Base-by-base conservation (phyloP, 805 yeast genomes). In the Scheffersomyces lignosus region DNA sequence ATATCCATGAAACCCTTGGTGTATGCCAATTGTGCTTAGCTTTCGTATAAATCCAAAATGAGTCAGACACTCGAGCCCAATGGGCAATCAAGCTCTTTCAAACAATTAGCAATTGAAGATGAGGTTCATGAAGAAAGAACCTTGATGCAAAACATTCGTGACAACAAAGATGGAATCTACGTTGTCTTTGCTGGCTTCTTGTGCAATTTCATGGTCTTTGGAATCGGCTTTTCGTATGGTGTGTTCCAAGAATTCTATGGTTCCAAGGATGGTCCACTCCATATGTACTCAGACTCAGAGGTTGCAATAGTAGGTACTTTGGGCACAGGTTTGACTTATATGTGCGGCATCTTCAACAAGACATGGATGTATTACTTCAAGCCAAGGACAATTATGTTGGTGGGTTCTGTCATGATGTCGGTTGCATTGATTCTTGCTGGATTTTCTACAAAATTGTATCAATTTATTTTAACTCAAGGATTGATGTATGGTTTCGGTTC, bases 171-270 rank as follows among this genome's bases (percentile, higher is more conserved):
- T 29, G 54, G 55, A 0, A 33, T 50, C n/a, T 30, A 8, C 5
- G 37, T 40, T 4, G 39, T 51, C 3, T 18, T 41, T 8, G 41
- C 56, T 6, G 58, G 58, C 8, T 51, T 53, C 31, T 16, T 49
- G 3, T 44, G 51, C 26, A 61, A 62, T 31, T 64, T 61, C 39
- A 47, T 58, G 38, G 64, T 64, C 3, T 62, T 65, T 41, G 71
- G 70, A 1, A 51, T 62, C 8, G 50, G 58, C 5, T 64, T 64
- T 43, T 52, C 68, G 1, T 65, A 53, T 36, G 71, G 70, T 40
- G 61, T 65, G 5, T 65, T 56, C 34, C 69, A 65, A 33, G 66
- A 64, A 17, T 64, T 43, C 41, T 64, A 64, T 30, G 43, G 53
- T 1, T 45, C 62, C 2, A 12, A 31, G 7, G 27, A 34, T 10